phyloP scores from a whole-genome alignment of 1,139 yeast genomes.

The Wickerhamomyces sp. region DNA sequence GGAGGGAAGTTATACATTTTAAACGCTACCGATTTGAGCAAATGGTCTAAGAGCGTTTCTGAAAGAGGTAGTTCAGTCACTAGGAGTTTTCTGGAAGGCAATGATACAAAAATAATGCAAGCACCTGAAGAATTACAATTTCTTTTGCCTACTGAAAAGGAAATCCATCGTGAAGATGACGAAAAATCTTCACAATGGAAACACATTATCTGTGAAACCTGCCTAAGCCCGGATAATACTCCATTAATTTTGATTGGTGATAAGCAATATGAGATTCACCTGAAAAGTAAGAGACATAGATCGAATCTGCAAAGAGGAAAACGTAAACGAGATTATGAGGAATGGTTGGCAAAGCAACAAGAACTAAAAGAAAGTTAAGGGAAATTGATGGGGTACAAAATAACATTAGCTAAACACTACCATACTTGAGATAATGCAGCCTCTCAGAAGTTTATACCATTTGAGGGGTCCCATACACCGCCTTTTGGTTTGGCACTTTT shows the following conservation, averaged over 20 bases:
- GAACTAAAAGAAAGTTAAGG: slow-evolving; percentile 2
- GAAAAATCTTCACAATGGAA: slow-evolving; percentile 50
- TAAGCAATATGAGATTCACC: slow-evolving; percentile 64
- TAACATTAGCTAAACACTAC: neutral
- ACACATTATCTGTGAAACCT: slow-evolving; percentile 62
- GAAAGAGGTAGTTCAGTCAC: slow-evolving; percentile 52
- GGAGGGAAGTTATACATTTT: slow-evolving; percentile 66
- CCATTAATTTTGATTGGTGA: slow-evolving; percentile 70
- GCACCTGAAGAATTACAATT: slow-evolving; percentile 42
- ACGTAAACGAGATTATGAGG: slow-evolving; percentile 40
- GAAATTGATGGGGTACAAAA: neutral
- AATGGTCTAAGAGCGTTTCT: slow-evolving; percentile 58
- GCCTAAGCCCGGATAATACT: slow-evolving; percentile 54
- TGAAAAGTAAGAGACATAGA: slow-evolving; percentile 61
- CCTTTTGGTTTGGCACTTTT: slow-evolving; percentile 15
- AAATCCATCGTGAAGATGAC: slow-evolving; percentile 11
- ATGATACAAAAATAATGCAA: slow-evolving; percentile 23
- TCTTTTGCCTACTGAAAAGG: slow-evolving; percentile 29
- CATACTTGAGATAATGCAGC: no score
- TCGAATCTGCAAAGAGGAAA: slow-evolving; percentile 36
- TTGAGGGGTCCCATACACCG: slow-evolving; percentile 33
- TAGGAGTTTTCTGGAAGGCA: slow-evolving; percentile 33
- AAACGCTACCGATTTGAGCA: slow-evolving; percentile 67
- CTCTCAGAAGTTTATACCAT: slow-evolving; percentile 30
- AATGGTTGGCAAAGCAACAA: slow-evolving; percentile 28